These are phyloP conservation scores for Penicillium riverlandense DNA, from an alignment of 495 filamentous ascomycete genomes.

Conservation along the genomic window DNA sequence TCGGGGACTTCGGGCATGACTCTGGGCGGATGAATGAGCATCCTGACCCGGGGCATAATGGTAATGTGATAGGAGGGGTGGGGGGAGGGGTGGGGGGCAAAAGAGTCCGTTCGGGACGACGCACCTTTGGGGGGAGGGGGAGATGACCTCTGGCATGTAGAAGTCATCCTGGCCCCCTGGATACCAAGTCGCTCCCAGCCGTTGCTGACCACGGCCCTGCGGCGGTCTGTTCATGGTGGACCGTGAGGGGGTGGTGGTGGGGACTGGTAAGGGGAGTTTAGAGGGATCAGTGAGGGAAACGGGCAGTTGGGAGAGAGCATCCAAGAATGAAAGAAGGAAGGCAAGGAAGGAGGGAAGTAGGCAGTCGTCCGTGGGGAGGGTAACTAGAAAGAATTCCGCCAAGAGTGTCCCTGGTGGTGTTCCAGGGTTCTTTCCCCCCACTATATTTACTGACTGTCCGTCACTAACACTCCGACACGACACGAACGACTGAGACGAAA, in stretches of 20 bases:
- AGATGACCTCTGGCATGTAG: slow-evolving; percentile 68
- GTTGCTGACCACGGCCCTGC: slow-evolving; percentile 39
- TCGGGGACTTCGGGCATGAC: slow-evolving; percentile 72
- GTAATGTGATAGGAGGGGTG: neutral
- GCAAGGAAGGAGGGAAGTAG: no score
- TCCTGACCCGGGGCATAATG: slow-evolving; percentile 16
- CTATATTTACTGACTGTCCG: no score
- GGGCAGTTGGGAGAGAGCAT: neutral
- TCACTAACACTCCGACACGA: no score
- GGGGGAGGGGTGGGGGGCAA: no score
- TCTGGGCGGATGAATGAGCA: slow-evolving; percentile 34
- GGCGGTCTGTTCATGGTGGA: slow-evolving; percentile 32
- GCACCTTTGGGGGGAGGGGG: slow-evolving; percentile 86
- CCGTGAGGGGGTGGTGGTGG: neutral
- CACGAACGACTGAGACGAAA: no score
- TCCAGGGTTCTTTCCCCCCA: no score
- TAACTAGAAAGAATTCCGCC: no score
- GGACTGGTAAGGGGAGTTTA: neutral
- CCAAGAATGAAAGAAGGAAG: no score
- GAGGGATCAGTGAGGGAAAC: neutral
- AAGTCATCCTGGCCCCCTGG: slow-evolving; percentile 88
- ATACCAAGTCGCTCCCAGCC: slow-evolving; percentile 79
- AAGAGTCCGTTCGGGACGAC: slow-evolving; percentile 15
- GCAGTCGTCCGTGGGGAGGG: no score
- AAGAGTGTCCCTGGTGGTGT: no score